phyloP scores from a whole-genome alignment of 192 early-diverging fungal genomes.

The Gorgonomyces haynaldii region DNA sequence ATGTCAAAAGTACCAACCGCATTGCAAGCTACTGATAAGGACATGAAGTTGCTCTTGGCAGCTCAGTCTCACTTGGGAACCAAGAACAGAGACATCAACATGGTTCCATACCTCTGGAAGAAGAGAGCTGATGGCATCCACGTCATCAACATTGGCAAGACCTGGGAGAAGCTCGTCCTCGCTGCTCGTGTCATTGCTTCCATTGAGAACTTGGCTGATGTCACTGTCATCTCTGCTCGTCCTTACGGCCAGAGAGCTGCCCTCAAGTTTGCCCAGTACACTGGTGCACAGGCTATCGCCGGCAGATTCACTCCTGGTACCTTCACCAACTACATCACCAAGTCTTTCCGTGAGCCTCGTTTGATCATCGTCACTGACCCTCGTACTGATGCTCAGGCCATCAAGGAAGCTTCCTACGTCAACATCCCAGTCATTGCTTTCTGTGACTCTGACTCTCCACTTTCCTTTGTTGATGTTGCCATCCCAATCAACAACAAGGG shows the following conservation, averaged over 20 bases:
- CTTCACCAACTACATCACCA: slow-evolving; percentile 99
- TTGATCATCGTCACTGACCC: slow-evolving; percentile 97
- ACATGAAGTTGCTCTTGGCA: slow-evolving; percentile 87
- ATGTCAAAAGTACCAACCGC: slow-evolving; percentile 51
- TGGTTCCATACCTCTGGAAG: slow-evolving; percentile 95
- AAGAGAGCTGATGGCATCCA: slow-evolving; percentile 93
- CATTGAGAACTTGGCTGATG: slow-evolving; percentile 97
- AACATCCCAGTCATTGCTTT: slow-evolving; percentile 99
- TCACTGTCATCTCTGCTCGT: slow-evolving; percentile 94
- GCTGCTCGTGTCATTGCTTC: slow-evolving; percentile 98
- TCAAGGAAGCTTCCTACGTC: slow-evolving; percentile 99
- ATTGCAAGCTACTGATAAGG: slow-evolving; percentile 78
- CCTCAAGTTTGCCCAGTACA: slow-evolving; percentile 97
- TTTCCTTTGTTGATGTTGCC: slow-evolving; percentile 91
- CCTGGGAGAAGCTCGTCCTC: slow-evolving; percentile 99
- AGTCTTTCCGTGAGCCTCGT: slow-evolving; percentile 98
- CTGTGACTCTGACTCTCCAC: slow-evolving; percentile 92
- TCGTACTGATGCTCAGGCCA: slow-evolving; percentile 95
- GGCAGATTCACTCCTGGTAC: slow-evolving; percentile 99
- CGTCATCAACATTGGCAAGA: slow-evolving; percentile 99
- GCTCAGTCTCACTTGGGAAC: slow-evolving; percentile 95
- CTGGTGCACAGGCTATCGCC: slow-evolving; percentile 96
- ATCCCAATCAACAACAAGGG: slow-evolving; percentile 99
- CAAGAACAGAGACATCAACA: slow-evolving; percentile 93
- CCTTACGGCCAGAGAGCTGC: slow-evolving; percentile 97